A percentile compares a stretch with the other conserved stretches of the same genome.
Conservation (phyloP, 2,329 filamentous ascomycete genomes). For the Nigrospora osmanthi region DNA sequence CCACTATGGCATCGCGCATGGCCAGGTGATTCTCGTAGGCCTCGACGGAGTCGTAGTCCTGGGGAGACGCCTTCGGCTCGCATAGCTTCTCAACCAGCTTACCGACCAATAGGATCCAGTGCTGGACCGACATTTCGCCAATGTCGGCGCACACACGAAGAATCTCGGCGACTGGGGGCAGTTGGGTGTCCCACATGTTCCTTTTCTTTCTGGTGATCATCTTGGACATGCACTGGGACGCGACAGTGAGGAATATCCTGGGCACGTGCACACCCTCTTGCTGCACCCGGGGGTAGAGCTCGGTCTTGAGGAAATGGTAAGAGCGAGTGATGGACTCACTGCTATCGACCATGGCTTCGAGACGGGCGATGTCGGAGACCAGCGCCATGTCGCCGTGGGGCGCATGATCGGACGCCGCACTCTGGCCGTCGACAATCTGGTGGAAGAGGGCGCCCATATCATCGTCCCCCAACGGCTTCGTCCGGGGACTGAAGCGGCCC, state of each 20-base stretch:
- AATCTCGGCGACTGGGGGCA: conserved; percentile 30
- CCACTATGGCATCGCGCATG: conserved; percentile 22
- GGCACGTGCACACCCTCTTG: conserved; percentile 15
- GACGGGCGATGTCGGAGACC: conserved; percentile 14
- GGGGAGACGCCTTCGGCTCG: conserved; percentile 13
- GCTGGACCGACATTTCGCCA: conserved; percentile 19
- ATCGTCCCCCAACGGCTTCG: background rate
- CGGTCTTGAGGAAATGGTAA: conserved; percentile 14
- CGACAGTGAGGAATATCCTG: conserved; percentile 19
- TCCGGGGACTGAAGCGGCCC: too few species aligned
- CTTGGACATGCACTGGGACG: conserved; percentile 20
- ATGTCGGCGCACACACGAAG: conserved; percentile 26
- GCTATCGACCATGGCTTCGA: conserved; percentile 22
- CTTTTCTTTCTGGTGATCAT: conserved; percentile 22
- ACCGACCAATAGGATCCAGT: conserved; percentile 26
- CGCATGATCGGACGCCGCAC: background rate
- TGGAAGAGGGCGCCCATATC: conserved; percentile 17
- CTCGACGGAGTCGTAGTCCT: conserved; percentile 15
- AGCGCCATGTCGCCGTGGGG: conserved; percentile 8
- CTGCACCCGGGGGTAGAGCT: conserved; percentile 21
- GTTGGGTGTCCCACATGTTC: conserved; percentile 16
- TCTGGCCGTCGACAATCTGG: conserved; percentile 12
- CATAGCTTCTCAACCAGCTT: conserved; percentile 24
- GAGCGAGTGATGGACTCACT: conserved; percentile 12
- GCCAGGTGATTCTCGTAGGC: conserved; percentile 19